Evolutionary conservation across 495 filamentous ascomycete genomes (phyloP), one percentile per base, ranked within the genome.

Genomic region (Friedmanniomyces simplex): DNA sequence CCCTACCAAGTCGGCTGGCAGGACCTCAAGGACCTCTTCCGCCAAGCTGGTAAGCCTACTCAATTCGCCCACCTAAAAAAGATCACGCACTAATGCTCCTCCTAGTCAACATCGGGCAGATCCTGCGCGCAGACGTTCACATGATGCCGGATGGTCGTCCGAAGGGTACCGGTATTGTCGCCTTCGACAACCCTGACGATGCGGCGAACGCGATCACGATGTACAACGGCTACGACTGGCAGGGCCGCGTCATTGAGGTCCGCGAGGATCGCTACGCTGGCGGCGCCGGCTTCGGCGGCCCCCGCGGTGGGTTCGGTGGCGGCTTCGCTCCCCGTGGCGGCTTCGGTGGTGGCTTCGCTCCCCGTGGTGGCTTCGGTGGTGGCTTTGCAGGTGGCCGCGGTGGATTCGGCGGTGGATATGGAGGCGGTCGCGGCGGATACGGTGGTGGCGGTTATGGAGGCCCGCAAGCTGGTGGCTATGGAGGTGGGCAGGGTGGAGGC

Each of bases 211-310:
- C 93, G 36, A 98, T 98, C 65, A 79, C 85, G 53, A 91, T 96
- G 68, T 97, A 96, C 76, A 97, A 98, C 68, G 91, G 91, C 56
- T 96, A 95, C 69, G 93, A 98, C 50, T 98, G 93, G 93, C 91
- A 98, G 71, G 93, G 93, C 20, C 87, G 93, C 58, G 71, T 83
- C 54, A 78, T 98, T 36, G 94, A 97, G 69, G 93, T 98, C 50
- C 89, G 94, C 60, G 94, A 97, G 69, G 93, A 98, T 71, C 85
- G 94, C 37, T 98, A 91, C 69, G 94, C 94, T 37, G 83, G 82
- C 45, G 70, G 72, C 30, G 79, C 79, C 34, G 78, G 79, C 42
- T 79, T 76, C 59, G 79, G 79, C 36, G 79, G 79, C 37, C 74
- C 76, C 26, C 73, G 79, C 16, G 82, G 80, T 21, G 83, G 80